A percentile compares a stretch with the other conserved stretches of the same genome.
phyloP scores from a whole-genome alignment of 805 yeast genomes.

The Monosporozyma servazzii region DNA sequence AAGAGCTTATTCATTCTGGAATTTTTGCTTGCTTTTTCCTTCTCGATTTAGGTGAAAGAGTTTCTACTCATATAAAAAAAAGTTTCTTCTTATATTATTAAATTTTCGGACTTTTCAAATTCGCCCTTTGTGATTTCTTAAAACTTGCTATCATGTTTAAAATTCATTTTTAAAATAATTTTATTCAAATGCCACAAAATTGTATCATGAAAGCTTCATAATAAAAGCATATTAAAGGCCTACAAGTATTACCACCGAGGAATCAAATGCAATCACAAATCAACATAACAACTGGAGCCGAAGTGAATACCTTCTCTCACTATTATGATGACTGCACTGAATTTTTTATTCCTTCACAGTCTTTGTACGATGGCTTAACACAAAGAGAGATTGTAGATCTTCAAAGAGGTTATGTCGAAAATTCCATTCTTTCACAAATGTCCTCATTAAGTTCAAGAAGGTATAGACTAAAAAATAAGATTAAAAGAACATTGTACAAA shows the following conservation, averaged over 20 bases:
- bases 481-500: background rate
- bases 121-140: background rate
- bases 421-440: background rate
- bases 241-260: background rate
- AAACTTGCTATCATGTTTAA: background rate
- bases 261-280: background rate
- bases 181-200: background rate
- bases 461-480: background rate
- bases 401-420: background rate
- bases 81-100: background rate
- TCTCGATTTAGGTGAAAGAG: too few species aligned
- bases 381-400: background rate
- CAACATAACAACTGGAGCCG: background rate
- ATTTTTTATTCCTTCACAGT: background rate
- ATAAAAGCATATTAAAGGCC: background rate
- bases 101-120: background rate
- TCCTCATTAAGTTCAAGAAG: background rate
- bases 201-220: background rate
- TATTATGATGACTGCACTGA: background rate
- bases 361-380: background rate
- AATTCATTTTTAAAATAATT: background rate
- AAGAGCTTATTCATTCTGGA: background rate
- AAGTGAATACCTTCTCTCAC: background rate
- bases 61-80: too few species aligned
- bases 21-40: background rate